Percentiles rank a stretch among this genome's conserved stretches.
These are phyloP conservation scores for Glonium stellatum DNA, from an alignment of 495 filamentous ascomycete genomes.

Conservation along the genomic window DNA sequence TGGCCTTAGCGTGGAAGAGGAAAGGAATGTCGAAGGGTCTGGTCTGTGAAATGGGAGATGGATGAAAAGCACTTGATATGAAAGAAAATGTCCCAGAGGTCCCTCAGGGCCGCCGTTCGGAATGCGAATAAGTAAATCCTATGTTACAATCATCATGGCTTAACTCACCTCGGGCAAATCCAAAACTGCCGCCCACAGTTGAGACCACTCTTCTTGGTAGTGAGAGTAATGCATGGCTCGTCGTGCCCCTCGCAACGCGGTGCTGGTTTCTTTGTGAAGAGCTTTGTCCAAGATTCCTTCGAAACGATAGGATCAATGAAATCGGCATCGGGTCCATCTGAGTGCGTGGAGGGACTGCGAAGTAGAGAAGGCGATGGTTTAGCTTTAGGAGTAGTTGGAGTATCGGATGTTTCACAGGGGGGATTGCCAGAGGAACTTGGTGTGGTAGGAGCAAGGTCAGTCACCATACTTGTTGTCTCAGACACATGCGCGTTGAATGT, in stretches of 20 bases:
- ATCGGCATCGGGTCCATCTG: background rate
- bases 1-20: no score
- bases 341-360: background rate
- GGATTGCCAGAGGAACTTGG: background rate
- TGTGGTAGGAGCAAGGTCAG: background rate
- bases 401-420: background rate
- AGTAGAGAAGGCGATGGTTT: background rate
- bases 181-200: conserved; percentile 83
- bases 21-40: no score
- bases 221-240: conserved; percentile 73
- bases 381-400: background rate
- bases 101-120: no score
- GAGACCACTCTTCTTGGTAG: conserved; percentile 78
- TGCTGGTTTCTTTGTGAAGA: conserved; percentile 66
- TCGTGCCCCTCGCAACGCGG: conserved; percentile 77
- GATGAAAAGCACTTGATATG: no score
- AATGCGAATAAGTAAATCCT: background rate
- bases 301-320: conserved; percentile 44
- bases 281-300: conserved; percentile 79
- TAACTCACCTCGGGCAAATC: conserved; percentile 55
- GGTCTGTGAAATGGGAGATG: no score
- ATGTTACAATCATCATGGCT: background rate
- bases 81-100: no score
- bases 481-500: background rate
- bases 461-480: background rate